Evolutionary conservation across 192 early-diverging fungal species (phyloP).

Genomic region (Spinellus fusiger): DNA sequence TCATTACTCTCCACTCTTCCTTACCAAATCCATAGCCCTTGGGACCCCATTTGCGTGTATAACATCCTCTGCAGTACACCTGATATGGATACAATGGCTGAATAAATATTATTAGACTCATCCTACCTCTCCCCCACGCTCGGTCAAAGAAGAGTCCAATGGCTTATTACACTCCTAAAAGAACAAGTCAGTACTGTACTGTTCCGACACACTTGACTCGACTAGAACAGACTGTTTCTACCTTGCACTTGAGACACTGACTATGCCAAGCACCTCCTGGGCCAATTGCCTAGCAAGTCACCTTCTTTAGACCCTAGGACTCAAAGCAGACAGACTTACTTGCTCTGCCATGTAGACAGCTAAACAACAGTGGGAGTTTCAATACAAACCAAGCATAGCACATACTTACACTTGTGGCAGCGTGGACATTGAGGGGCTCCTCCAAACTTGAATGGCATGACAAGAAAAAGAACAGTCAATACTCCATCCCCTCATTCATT

Average conservation of each 20-base stretch:
- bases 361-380: background rate
- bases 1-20: background rate
- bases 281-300: slow-evolving; percentile 27
- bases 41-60: slow-evolving; percentile 50
- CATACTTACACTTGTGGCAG: slow-evolving; percentile 35
- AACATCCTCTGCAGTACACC: slow-evolving; percentile 54
- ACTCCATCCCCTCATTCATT: too few relatives aligned
- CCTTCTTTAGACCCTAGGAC: too few relatives aligned
- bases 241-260: slow-evolving; percentile 27
- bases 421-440: slow-evolving; percentile 43
- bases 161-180: slow-evolving; percentile 47
- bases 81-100: slow-evolving; percentile 15
- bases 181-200: background rate
- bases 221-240: background rate
- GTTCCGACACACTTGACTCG: background rate
- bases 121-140: slow-evolving; percentile 47
- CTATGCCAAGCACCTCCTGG: slow-evolving; percentile 33
- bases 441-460: slow-evolving; percentile 44
- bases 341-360: slow-evolving; percentile 49
- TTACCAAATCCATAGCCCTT: slow-evolving; percentile 40
- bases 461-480: background rate
- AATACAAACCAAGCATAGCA: background rate
- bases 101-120: background rate
- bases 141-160: slow-evolving; percentile 48
- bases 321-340: too few relatives aligned